Base-by-base conservation (phyloP, 2,329 filamentous ascomycete species). In the Fusarium dimerum region DNA sequence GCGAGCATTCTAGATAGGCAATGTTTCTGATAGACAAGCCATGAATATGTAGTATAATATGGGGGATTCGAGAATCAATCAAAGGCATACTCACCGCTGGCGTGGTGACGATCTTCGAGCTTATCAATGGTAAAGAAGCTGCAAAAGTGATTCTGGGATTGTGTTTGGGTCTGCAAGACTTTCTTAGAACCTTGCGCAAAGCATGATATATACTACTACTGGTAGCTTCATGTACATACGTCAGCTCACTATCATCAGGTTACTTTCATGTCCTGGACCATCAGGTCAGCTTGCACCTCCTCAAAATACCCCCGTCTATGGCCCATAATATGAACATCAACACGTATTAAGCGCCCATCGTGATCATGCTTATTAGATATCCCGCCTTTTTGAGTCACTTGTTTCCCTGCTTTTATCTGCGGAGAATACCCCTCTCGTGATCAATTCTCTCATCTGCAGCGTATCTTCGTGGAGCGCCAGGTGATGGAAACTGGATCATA, bases 311-410 rank as follows among this genome's bases (percentile, higher is more conserved):
- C 20, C 7, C 16, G 40, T 45, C 6, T 16, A 20, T 20, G 36
- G 13, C 40, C 47, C n/a, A 13, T 43, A 42, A 43, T 30, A 45
- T 52, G 40, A 26, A 41, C 34, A 43, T 41, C 26, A 47, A 47
- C 36, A 44, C 40, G 45, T 40, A 47, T 20, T 10, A 41, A 43
- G 40, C 26, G 26, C n/a, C 44, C 44, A 54, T 50, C 15, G 48
- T 43, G 34, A 39, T 45, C 36, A 47, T 47, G 18, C 20, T 49
- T 40, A 43, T 44, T 47, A 44, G 40, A 32, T 40, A 30, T 52
- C 16, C 57, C 43, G 48, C 54, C 54, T 53, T 60, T 56, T 59
- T 59, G 55, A 55, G 54, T 63, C 53, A 61, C 46, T 57, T 51
- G 44, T 50, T 41, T 51, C 46, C 51, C 43, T 60, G 46, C 34